Evolutionary conservation across 257 asterid species (phyloP).

Genomic region (Nicotiana noctiflora): DNA sequence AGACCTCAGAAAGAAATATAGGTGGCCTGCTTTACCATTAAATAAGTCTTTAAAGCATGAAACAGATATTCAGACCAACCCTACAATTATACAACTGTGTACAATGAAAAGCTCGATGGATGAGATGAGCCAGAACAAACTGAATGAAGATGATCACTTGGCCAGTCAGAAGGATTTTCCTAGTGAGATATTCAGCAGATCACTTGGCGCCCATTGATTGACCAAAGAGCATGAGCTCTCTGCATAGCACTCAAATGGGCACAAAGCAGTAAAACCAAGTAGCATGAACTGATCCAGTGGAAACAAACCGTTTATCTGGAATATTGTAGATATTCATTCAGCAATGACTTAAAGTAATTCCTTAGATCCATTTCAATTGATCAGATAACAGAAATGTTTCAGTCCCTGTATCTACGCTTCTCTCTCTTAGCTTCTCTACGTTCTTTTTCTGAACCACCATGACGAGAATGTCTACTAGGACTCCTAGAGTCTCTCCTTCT

Average conservation of each 20-base stretch:
- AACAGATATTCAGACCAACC: neutral
- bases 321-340: neutral
- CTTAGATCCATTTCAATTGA: neutral
- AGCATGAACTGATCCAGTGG: neutral
- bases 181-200: neutral
- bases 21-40: neutral
- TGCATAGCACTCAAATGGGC: neutral
- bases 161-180: neutral
- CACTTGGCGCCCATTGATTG: neutral
- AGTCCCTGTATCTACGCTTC: conserved; percentile 32
- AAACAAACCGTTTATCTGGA: neutral
- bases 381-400: neutral
- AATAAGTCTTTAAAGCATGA: neutral
- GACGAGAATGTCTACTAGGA: conserved; percentile 44
- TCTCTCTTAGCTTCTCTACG: conserved; percentile 38
- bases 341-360: neutral
- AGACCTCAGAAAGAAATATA: neutral
- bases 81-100: neutral
- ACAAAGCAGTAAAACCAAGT: neutral
- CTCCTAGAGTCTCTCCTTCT: conserved; percentile 42
- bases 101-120: neutral
- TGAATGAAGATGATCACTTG: neutral
- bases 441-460: conserved; percentile 43
- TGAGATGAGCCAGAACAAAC: neutral
- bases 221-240: neutral